Conservation (phyloP, 1,139 yeast genomes). For the Lodderomyces margitis region DNA sequence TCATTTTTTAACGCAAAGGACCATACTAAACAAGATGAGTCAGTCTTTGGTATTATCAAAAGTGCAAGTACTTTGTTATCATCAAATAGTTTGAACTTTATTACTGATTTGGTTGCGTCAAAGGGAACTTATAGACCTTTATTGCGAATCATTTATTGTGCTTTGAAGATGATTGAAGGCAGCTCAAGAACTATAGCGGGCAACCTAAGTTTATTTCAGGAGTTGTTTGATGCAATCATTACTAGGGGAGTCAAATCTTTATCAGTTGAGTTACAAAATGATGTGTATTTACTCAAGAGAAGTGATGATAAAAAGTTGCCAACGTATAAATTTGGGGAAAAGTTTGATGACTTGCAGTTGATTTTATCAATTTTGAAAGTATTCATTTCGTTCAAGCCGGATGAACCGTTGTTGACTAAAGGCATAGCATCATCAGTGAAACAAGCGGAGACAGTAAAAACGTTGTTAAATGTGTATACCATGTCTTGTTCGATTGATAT, state of each 20-base stretch:
- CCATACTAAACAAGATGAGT: conserved; percentile 24
- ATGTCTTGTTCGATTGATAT: conserved; percentile 62
- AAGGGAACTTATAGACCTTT: conserved; percentile 56
- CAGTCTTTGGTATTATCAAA: conserved; percentile 39
- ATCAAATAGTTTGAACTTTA: conserved; percentile 48
- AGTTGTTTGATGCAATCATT: conserved; percentile 57
- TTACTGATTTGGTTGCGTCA: conserved; percentile 37
- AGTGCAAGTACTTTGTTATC: conserved; percentile 42
- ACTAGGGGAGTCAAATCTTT: conserved; percentile 57
- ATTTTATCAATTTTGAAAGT: conserved; percentile 62
- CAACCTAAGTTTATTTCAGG: conserved; percentile 49
- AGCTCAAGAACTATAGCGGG: conserved; percentile 31
- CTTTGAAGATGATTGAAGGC: conserved; percentile 37
- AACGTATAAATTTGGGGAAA: conserved; percentile 34
- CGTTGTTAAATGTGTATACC: conserved; percentile 65
- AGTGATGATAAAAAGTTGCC: conserved; percentile 31
- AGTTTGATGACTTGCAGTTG: conserved; percentile 63
- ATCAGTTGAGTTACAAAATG: conserved; percentile 57
- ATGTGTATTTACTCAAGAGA: conserved; percentile 33
- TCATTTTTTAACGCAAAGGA: conserved; percentile 32
- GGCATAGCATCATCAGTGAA: conserved; percentile 54
- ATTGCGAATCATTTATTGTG: conserved; percentile 54
- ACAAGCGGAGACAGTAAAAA: conserved; percentile 59
- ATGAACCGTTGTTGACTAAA: conserved; percentile 37
- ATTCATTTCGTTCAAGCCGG: conserved; percentile 50